phyloP scores from a whole-genome alignment of 148 eudicot genomes.

The Hydrangea macrophylla region DNA sequence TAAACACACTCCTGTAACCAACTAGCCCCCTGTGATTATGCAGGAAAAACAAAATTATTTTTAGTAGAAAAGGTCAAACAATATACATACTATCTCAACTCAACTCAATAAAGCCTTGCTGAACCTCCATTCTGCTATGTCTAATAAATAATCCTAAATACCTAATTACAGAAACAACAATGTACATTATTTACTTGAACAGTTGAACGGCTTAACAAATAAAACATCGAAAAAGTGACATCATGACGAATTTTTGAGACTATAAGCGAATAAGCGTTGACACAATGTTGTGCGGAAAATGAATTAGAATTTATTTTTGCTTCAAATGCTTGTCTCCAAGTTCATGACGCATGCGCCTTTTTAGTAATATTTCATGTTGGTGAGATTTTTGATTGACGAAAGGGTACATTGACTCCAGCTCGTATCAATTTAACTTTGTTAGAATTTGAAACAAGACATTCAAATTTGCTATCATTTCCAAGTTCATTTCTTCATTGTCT shows the following conservation, averaged over 20 bases:
- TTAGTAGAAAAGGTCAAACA: neutral
- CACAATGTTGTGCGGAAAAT: neutral
- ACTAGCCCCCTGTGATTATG: slow-evolving; percentile 85
- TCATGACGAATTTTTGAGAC: neutral
- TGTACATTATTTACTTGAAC: neutral
- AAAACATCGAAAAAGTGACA: neutral
- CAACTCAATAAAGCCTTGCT: too few species aligned
- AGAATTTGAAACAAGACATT: neutral
- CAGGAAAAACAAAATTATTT: neutral
- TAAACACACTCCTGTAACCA: slow-evolving; percentile 97
- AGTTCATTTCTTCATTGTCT: neutral
- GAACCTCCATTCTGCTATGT: too few species aligned
- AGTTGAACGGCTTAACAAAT: slow-evolving; percentile 10
- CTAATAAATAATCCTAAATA: neutral
- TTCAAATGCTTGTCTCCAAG: neutral
- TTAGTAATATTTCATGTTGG: neutral
- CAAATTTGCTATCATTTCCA: neutral
- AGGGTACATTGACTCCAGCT: neutral
- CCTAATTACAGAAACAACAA: neutral
- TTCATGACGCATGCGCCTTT: neutral
- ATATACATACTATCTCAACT: too few species aligned
- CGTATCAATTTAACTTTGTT: too few species aligned
- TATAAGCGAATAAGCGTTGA: neutral
- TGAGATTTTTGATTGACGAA: neutral
- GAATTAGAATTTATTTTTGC: neutral